Percentiles rank a stretch among this genome's conserved stretches.
These are phyloP conservation scores for Epicoccum nigrum DNA, from an alignment of 2,329 filamentous ascomycete genomes.

Conservation along the genomic window DNA sequence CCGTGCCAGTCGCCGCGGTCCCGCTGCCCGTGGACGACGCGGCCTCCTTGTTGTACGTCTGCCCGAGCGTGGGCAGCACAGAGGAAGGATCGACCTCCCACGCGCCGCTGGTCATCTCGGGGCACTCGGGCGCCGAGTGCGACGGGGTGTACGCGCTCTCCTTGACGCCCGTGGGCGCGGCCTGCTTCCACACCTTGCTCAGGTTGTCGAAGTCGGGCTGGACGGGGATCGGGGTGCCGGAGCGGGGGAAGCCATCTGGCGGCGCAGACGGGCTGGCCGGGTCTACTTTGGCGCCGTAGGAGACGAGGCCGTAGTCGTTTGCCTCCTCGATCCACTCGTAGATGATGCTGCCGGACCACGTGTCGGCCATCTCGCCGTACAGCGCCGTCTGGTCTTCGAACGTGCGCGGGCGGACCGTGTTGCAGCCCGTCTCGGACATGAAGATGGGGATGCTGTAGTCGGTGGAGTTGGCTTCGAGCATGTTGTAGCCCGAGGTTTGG, in stretches of 20 bases:
- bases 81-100: conserved; percentile 78
- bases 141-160: conserved; percentile 69
- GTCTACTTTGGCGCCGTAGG: conserved; percentile 69
- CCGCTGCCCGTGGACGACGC: conserved; percentile 12
- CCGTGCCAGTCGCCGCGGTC: neutral
- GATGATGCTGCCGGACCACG: conserved; percentile 78
- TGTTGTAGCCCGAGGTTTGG: conserved; percentile 69
- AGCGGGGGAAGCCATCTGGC: conserved; percentile 71
- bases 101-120: conserved; percentile 67
- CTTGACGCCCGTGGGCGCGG: conserved; percentile 71
- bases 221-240: conserved; percentile 75
- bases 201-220: conserved; percentile 80
- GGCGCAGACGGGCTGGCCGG: conserved; percentile 53
- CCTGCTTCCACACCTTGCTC: conserved; percentile 74
- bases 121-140: conserved; percentile 70
- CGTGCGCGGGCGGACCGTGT: conserved; percentile 64
- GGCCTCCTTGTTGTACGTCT: conserved; percentile 29
- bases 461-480: conserved; percentile 69
- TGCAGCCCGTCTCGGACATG: conserved; percentile 86
- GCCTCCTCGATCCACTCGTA: conserved; percentile 90
- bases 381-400: conserved; percentile 79
- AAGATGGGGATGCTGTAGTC: conserved; percentile 68
- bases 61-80: conserved; percentile 70
- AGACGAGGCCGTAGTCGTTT: conserved; percentile 82
- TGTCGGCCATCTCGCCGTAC: conserved; percentile 76